Percentiles rank a stretch among this genome's conserved stretches.
Conservation (phyloP, 768 basidiomycete species). For the Austroboletus eburneus region DNA sequence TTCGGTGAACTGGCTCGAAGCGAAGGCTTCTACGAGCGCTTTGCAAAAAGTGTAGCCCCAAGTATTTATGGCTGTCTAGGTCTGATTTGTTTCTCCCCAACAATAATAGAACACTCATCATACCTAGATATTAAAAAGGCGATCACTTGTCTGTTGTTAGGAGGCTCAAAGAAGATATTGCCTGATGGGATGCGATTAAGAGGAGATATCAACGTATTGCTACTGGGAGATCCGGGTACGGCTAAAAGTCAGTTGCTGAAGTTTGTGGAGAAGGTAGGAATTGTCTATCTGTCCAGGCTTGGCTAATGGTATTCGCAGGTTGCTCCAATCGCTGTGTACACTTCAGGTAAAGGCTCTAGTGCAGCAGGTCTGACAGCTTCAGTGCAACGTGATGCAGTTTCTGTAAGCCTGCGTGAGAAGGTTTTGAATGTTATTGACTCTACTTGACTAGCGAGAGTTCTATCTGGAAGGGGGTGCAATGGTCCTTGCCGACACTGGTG, state of each 20-base stretch:
- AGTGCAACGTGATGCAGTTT: conserved; percentile 89
- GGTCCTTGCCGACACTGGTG: conserved; percentile 97
- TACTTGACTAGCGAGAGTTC: conserved; percentile 75
- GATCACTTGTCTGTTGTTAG: conserved; percentile 92
- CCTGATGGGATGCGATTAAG: conserved; percentile 96
- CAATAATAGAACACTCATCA: conserved; percentile 5
- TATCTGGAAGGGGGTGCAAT: conserved; percentile 99
- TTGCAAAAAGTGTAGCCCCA: conserved; percentile 90
- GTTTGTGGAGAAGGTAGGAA: conserved; percentile 87
- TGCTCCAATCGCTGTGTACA: conserved; percentile 97
- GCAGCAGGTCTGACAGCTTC: conserved; percentile 98
- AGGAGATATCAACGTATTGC: conserved; percentile 95
- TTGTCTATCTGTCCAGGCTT: neutral
- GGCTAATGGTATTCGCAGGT: conserved; percentile 47
- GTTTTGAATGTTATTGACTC: conserved; percentile 1
- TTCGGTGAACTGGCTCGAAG: conserved; percentile 88
- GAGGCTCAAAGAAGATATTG: conserved; percentile 93
- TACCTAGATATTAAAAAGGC: conserved; percentile 95
- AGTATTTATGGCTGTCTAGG: conserved; percentile 96
- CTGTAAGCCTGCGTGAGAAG: conserved; percentile 48
- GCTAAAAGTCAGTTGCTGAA: conserved; percentile 98
- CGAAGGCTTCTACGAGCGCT: conserved; percentile 88
- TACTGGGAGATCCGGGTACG: conserved; percentile 97
- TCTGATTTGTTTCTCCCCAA: conserved; percentile 28
- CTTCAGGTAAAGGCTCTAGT: conserved; percentile 96